Conservation (phyloP, 2,329 filamentous ascomycete species). For the Ophioceras dolichostomum region DNA sequence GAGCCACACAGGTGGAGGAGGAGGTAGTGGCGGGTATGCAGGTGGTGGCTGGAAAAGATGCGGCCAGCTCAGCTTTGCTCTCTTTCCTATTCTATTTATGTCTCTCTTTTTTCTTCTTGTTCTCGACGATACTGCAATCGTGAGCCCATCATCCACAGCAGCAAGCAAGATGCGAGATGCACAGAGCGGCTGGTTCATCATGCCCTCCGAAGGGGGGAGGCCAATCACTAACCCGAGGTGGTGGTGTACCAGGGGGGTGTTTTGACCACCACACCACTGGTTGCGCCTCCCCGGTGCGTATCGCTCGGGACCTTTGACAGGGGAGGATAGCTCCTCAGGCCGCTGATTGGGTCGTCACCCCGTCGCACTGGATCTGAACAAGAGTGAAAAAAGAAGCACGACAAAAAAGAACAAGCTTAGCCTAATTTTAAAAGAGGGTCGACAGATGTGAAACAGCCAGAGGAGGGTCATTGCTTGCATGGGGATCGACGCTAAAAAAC, state of each 20-base stretch:
- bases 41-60: too few species aligned
- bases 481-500: not conserved
- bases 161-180: too few species aligned
- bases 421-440: slow-evolving; percentile 19
- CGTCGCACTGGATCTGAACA: not conserved
- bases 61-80: too few species aligned
- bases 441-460: slow-evolving; percentile 12
- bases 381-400: too few species aligned
- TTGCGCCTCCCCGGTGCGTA: too few species aligned
- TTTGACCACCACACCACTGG: too few species aligned
- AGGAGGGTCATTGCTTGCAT: not conserved
- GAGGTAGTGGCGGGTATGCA: not conserved
- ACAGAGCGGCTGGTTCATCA: not conserved
- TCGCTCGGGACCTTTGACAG: not conserved
- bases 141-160: too few species aligned
- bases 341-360: slow-evolving; percentile 20
- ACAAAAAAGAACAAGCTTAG: slow-evolving; percentile 16
- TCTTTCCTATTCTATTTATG: too few species aligned
- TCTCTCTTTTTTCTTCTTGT: too few species aligned
- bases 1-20: too few species aligned
- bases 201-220: slow-evolving; percentile 6
- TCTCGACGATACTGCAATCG: too few species aligned
- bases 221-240: slow-evolving; percentile 13
- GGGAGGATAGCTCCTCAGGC: slow-evolving; percentile 11
- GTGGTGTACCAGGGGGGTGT: slow-evolving; percentile 4